Evolutionary conservation across 108 stramenopile species (phyloP), one percentile per base, ranked within the genome.

Genomic region (Fistulifera pelliculosa): DNA sequence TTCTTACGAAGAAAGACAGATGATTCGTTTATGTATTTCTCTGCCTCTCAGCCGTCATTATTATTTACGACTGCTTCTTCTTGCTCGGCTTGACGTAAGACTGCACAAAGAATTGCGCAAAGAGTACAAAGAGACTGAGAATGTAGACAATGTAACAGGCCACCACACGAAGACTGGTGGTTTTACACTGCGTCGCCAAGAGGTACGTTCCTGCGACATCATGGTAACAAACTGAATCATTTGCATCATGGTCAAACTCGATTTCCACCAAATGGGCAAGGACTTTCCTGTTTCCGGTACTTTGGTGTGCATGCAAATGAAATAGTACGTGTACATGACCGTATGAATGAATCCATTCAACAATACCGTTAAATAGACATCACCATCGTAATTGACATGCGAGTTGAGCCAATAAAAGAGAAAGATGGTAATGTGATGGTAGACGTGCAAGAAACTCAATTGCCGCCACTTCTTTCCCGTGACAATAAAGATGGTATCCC

Each of bases 301-400:
- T 61, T 90, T 93, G 58, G 98, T 96, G 75, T 97, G 96, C 94
- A 97, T 93, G 77, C 92, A 93, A 49, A 96, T 94, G 66, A 96
- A 98, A 93, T 98, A 99, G 77, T 99, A 99, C 1, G 95, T 96
- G 94, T 99, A 99, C 97, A 99, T 98, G 65, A 99, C 90, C 25
- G 95, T 94, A 77, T 99, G 99, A 67, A 99, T 98, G 76, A 95
- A 93, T 42, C 96, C 94, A 65, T 99, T 99, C 41, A 98, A 69
- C 17, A 93, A 64, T 56, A 98, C 89, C 58, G 97, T 97, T 26
- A 97, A 69, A 73, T 79, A 99, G 45, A 98, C 80, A 65, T 98
- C 97, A 52, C 96, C 94, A 64, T 98, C 96, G 62, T 95, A 96
- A 54, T 79, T 71, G 21, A 91, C 77, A 52, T 85, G 86, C 23